These are phyloP conservation scores for Hericium erinaceus DNA, from an alignment of 768 basidiomycete genomes.

Conservation along the genomic window DNA sequence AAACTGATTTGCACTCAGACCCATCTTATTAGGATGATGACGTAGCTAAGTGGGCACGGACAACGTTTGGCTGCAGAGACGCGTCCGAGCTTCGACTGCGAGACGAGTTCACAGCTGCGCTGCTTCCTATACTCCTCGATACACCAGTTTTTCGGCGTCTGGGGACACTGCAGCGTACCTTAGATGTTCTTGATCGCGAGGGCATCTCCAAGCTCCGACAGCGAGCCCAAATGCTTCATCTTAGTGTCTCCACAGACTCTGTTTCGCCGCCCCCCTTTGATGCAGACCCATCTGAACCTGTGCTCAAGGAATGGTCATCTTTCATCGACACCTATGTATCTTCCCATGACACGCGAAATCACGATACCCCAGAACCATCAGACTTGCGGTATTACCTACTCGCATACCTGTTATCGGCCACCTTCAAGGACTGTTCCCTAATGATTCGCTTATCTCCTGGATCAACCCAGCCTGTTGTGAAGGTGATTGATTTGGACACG, in stretches of 20 bases:
- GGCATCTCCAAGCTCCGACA: slow-evolving; percentile 6
- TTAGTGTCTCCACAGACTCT: no score
- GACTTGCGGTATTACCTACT: slow-evolving; percentile 55
- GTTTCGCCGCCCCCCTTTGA: no score
- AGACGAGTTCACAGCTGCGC: background rate
- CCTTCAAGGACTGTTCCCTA: slow-evolving; percentile 94
- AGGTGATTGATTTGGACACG: slow-evolving; percentile 80
- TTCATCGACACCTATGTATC: slow-evolving; percentile 50
- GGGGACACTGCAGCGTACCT: slow-evolving; percentile 5
- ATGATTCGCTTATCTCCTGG: slow-evolving; percentile 34
- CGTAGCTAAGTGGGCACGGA: background rate
- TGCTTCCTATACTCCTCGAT: background rate
- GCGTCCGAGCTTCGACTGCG: background rate
- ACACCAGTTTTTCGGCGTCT: background rate
- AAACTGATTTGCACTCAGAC: background rate
- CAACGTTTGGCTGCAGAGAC: slow-evolving; percentile 8
- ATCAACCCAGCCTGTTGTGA: slow-evolving; percentile 32
- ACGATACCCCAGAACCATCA: slow-evolving; percentile 28
- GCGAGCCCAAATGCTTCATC: background rate
- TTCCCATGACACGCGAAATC: slow-evolving; percentile 24
- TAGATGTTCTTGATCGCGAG: slow-evolving; percentile 11
- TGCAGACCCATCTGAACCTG: slow-evolving; percentile 35
- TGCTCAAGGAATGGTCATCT: slow-evolving; percentile 51
- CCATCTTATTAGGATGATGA: background rate
- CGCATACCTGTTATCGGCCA: slow-evolving; percentile 80